Evolutionary conservation across 805 yeast genomes (phyloP).

Genomic region (Spathaspora hagerdaliae): DNA sequence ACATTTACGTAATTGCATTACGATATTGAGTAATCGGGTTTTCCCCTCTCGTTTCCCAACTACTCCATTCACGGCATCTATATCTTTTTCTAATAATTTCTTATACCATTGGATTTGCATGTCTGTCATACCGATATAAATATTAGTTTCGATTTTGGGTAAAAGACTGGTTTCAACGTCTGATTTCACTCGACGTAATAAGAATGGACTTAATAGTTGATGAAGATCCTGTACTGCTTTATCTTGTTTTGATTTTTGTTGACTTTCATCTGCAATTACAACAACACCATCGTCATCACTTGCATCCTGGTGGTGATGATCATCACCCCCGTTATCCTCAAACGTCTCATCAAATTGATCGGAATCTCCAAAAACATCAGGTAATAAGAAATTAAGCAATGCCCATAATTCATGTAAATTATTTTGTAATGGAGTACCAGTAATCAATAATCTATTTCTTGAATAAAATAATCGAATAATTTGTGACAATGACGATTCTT

Average conservation of each 20-base stretch:
- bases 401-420: constrained; percentile 98
- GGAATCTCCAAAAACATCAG: constrained; percentile 93
- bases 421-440: no score
- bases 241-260: constrained; percentile 54
- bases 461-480: constrained; percentile 87
- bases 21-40: constrained; percentile 85
- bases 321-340: constrained; percentile 31
- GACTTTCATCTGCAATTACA: constrained; percentile 21
- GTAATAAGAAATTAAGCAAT: constrained; percentile 78
- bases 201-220: constrained; percentile 81
- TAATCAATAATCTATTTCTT: constrained; percentile 76
- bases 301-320: no score
- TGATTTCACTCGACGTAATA: constrained; percentile 82
- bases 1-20: constrained; percentile 94
- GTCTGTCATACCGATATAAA: constrained; percentile 91
- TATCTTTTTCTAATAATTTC: constrained; percentile 82
- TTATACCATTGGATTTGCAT: constrained; percentile 95
- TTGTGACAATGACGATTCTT: constrained; percentile 86
- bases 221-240: constrained; percentile 84
- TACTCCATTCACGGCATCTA: constrained; percentile 94
- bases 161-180: constrained; percentile 89
- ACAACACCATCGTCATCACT: constrained; percentile 16
- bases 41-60: constrained; percentile 93
- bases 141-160: constrained; percentile 86
- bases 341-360: constrained; percentile 92